These are phyloP conservation scores for Peronosclerospora sorghi DNA, from an alignment of 352 stramenopile genomes.

Conservation along the genomic window DNA sequence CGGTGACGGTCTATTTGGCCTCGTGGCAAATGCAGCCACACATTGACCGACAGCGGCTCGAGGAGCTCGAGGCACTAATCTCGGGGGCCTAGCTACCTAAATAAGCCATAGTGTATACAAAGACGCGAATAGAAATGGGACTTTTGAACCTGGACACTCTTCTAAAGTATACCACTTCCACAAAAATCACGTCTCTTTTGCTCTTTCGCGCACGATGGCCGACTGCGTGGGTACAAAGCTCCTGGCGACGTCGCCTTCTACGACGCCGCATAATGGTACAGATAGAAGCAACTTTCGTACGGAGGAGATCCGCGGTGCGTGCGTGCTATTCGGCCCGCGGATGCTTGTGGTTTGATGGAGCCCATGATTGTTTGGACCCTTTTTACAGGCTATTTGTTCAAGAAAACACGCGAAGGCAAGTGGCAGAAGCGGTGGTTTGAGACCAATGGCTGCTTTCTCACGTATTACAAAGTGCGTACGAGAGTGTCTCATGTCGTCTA, in stretches of 20 bases:
- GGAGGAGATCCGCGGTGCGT: constrained; percentile 54
- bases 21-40: constrained; percentile 84
- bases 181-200: no score
- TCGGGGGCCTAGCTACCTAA: constrained; percentile 48
- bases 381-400: constrained; percentile 82
- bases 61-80: constrained; percentile 52
- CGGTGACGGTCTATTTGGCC: constrained; percentile 62
- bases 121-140: no score
- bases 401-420: constrained; percentile 89
- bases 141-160: no score
- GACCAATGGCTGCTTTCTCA: constrained; percentile 96
- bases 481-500: not conserved
- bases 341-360: constrained; percentile 2
- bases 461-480: constrained; percentile 93
- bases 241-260: constrained; percentile 26
- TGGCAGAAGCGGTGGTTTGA: constrained; percentile 99
- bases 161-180: no score
- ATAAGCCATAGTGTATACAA: no score
- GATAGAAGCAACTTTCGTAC: constrained; percentile 64
- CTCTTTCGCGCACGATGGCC: constrained; percentile 15
- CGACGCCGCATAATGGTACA: constrained; percentile 34
- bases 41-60: constrained; percentile 44
- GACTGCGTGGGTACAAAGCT: constrained; percentile 32
- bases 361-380: not conserved
- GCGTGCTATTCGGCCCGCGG: no score